Conservation (phyloP, 352 stramenopile species). For the Phytophthora megakarya region DNA sequence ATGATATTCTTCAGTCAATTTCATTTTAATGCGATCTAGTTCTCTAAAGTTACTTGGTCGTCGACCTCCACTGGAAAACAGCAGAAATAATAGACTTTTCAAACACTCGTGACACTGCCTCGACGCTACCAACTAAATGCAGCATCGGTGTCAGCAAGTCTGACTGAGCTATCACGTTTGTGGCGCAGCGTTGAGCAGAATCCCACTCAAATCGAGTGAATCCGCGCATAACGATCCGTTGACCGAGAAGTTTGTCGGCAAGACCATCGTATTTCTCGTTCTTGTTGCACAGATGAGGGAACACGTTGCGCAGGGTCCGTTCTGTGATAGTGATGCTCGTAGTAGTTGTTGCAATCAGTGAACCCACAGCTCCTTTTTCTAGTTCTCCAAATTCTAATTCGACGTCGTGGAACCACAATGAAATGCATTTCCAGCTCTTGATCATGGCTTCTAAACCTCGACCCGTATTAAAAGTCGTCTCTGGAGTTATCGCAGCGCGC, state of each 20-base stretch:
- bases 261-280: not conserved
- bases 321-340: slow-evolving; percentile 6
- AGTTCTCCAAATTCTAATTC: slow-evolving; percentile 14
- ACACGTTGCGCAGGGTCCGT: slow-evolving; percentile 7
- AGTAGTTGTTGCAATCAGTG: not conserved
- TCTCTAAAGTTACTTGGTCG: not conserved
- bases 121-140: slow-evolving; percentile 9
- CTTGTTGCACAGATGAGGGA: slow-evolving; percentile 2
- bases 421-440: slow-evolving; percentile 19
- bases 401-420: slow-evolving; percentile 18
- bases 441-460: slow-evolving; percentile 1
- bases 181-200: not conserved
- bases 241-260: not conserved
- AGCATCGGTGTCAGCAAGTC: slow-evolving; percentile 20
- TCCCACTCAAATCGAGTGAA: slow-evolving; percentile 11
- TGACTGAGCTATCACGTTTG: not conserved
- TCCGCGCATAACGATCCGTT: slow-evolving; percentile 5
- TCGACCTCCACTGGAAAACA: slow-evolving; percentile 7
- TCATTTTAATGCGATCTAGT: not conserved
- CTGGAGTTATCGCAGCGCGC: not conserved
- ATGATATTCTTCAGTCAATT: no score
- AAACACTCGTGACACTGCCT: slow-evolving; percentile 8
- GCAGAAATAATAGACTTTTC: slow-evolving; percentile 9
- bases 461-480: slow-evolving; percentile 8
- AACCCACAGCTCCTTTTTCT: not conserved